A percentile compares a stretch with the other conserved stretches of the same genome.
These are phyloP conservation scores for Candida maris DNA, from an alignment of 805 yeast genomes.

Conservation along the genomic window DNA sequence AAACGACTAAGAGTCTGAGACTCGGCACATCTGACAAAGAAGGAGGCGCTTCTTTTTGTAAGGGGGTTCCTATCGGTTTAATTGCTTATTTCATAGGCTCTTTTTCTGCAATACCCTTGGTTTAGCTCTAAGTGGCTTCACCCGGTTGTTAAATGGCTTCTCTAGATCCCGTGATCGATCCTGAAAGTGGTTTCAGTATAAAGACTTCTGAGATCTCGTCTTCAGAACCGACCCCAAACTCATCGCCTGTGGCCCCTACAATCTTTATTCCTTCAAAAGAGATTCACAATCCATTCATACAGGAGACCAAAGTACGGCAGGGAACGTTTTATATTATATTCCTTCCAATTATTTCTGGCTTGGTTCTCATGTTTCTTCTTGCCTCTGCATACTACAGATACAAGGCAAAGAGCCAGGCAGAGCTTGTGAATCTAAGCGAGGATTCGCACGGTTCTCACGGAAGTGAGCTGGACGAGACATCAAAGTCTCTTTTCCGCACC, in stretches of 20 bases:
- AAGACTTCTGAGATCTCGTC: too few species aligned
- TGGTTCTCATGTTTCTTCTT: slow-evolving; percentile 20
- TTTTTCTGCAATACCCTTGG: too few species aligned
- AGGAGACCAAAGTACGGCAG: slow-evolving; percentile 14
- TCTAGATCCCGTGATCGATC: too few species aligned
- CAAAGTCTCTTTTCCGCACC: slow-evolving; percentile 5
- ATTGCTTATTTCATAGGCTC: too few species aligned
- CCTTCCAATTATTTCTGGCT: slow-evolving; percentile 24
- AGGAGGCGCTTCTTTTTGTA: too few species aligned
- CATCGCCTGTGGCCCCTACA: slow-evolving; percentile 3
- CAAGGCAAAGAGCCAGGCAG: slow-evolving; percentile 24
- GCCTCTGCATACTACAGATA: slow-evolving; percentile 19
- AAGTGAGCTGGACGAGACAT: slow-evolving; percentile 5
- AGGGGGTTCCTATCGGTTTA: too few species aligned
- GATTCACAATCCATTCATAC: slow-evolving; percentile 24
- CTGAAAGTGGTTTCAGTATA: too few species aligned
- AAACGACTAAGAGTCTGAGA: too few species aligned
- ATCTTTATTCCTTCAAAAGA: slow-evolving; percentile 16
- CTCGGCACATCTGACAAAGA: too few species aligned
- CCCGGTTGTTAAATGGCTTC: too few species aligned
- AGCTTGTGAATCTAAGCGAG: slow-evolving; percentile 12
- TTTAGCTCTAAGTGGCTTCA: too few species aligned
- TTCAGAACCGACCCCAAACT: not conserved
- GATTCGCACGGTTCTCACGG: slow-evolving; percentile 14
- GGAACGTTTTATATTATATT: slow-evolving; percentile 28